Base-by-base conservation (phyloP, 208 protist genomes). In the Porcisia deanei region DNA sequence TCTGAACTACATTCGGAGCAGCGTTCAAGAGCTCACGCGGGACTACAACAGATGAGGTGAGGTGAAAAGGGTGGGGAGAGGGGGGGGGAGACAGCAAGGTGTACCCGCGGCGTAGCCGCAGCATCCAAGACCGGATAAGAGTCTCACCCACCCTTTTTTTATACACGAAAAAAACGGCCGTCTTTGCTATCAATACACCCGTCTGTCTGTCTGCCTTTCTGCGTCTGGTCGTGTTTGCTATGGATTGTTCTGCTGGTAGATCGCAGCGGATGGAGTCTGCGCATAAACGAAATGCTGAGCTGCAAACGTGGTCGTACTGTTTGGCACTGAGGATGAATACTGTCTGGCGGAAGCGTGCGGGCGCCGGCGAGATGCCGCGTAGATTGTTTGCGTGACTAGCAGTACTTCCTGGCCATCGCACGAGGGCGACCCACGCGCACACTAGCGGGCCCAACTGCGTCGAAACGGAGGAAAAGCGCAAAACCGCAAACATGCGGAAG, bases 1-100 rank as follows among this genome's bases (percentile, higher is more conserved):
- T 45, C 73, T 89, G 43, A 68, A 49, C 37, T 91, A 83, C 64
- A 22, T 89, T 47, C 79, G 73, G 22, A 78, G 63, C 45, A 63
- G 73, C 8, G 77, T 78, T 30, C 76, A 73, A 22, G 64, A 71
- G 22, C 39, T 72, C 16, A 78, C 75, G 25, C 79, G 85, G 3
- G 73, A 80, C 55, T 85, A 88, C 81, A 80, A 80, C 55, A 49
- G 55, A 22, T 74, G 20, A 64, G 41, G 8, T 9, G 60, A 65
- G n/a, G n/a, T 14, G 60, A 37, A 43, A 30, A 30, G 30, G 30
- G 30, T 30, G 30, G 30, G 30, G 30, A 30, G 30, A 30, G 30
- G 30, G 30, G 37, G 18, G 37, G 60, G 4, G 20, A 25, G 30
- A 5, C 9, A 8, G 34, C 47, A 45, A 55, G 43, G 66, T 74